A percentile compares a stretch with the other conserved stretches of the same genome.
phyloP scores from a whole-genome alignment of 2,329 filamentous ascomycete genomes.

The Cryphonectria radicalis region DNA sequence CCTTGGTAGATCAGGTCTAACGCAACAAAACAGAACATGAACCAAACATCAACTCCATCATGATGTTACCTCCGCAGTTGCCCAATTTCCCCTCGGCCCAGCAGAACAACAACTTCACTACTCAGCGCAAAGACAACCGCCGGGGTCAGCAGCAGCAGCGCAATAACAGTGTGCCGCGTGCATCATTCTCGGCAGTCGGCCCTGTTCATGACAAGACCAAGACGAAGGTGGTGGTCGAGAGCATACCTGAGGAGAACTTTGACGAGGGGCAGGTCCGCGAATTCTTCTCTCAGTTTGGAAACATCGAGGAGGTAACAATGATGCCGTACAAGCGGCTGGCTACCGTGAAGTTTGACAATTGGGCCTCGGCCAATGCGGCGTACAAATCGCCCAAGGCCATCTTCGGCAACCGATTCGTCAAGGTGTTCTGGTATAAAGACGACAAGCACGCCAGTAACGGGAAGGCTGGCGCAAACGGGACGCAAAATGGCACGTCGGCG shows the following conservation, averaged over 20 bases:
- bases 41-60: conserved; percentile 28
- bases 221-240: conserved; percentile 74
- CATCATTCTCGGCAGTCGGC: conserved; percentile 67
- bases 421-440: conserved; percentile 76
- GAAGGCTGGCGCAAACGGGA: conserved; percentile 37
- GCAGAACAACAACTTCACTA: conserved; percentile 30
- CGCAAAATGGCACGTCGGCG: conserved; percentile 35
- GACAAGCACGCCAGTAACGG: conserved; percentile 44
- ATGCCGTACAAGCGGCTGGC: conserved; percentile 70
- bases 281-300: conserved; percentile 76
- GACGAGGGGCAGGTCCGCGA: conserved; percentile 65
- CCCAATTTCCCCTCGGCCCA: conserved; percentile 14
- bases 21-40: conserved; percentile 56
- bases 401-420: conserved; percentile 85
- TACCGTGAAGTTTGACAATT: conserved; percentile 69
- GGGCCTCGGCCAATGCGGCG: conserved; percentile 69
- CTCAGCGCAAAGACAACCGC: conserved; percentile 42
- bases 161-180: conserved; percentile 44
- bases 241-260: conserved; percentile 74
- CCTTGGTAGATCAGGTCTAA: conserved; percentile 8
- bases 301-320: conserved; percentile 66
- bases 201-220: conserved; percentile 66
- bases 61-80: conserved; percentile 28
- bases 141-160: conserved; percentile 42
- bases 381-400: conserved; percentile 79